Evolutionary conservation across 1,139 yeast genomes (phyloP).

Genomic region (Yamadazyma kanchanaburiensis): DNA sequence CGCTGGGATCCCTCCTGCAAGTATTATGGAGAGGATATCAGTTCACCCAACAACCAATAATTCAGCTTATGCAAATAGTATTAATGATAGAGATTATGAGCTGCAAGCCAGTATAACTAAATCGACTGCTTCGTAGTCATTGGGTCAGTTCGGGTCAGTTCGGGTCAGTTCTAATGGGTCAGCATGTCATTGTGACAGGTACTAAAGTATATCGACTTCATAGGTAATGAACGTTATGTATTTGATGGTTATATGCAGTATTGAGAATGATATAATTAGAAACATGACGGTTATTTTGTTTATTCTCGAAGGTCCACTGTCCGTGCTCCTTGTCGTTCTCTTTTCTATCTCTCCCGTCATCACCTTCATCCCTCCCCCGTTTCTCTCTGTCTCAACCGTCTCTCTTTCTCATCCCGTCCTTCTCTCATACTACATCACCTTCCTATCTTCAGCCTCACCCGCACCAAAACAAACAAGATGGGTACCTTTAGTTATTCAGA

Average conservation of each 20-base stretch:
- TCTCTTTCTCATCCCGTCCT: too few species aligned
- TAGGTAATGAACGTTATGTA: too few species aligned
- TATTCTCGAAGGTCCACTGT: too few species aligned
- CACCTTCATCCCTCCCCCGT: too few species aligned
- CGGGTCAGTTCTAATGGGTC: too few species aligned
- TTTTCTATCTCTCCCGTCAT: too few species aligned
- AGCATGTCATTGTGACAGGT: too few species aligned
- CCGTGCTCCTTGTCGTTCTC: too few species aligned
- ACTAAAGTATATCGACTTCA: too few species aligned
- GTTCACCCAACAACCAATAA: conserved; percentile 11
- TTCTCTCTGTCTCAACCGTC: too few species aligned
- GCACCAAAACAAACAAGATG: conserved; percentile 11
- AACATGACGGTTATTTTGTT: too few species aligned
- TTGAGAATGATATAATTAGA: neutral
- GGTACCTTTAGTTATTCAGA: conserved; percentile 13
- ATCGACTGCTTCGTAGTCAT: conserved; percentile 2
- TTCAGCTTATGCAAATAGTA: conserved; percentile 13
- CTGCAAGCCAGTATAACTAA: conserved; percentile 9
- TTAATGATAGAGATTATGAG: conserved; percentile 9
- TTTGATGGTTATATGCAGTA: neutral
- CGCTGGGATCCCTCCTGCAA: conserved; percentile 63
- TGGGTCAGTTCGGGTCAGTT: neutral
- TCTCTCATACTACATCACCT: too few species aligned
- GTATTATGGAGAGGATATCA: conserved; percentile 50
- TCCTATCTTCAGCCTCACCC: neutral